Percentiles rank a stretch among this genome's conserved stretches.
These are phyloP conservation scores for Mycena albidolilacea DNA, from an alignment of 768 basidiomycete genomes.

Conservation along the genomic window DNA sequence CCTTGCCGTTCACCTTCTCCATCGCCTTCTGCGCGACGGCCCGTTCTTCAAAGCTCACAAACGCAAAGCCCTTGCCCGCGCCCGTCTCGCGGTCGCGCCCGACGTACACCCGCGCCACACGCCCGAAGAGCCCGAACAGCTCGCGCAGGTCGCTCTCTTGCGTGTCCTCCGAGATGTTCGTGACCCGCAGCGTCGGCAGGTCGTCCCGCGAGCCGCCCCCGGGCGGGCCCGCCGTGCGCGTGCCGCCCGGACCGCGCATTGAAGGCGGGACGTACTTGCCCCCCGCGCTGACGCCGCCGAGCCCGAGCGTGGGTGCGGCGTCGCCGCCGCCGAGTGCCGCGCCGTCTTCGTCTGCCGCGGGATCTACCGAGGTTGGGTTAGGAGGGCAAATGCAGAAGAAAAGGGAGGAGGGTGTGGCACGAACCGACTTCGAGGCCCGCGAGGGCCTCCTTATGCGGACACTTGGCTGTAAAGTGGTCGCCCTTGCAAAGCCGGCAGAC, in stretches of 20 bases:
- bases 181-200: slow-evolving; percentile 95
- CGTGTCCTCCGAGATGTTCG: slow-evolving; percentile 96
- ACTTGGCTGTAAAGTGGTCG: slow-evolving; percentile 97
- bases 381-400: neutral
- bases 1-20: slow-evolving; percentile 91
- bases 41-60: slow-evolving; percentile 94
- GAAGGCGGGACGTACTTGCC: slow-evolving; percentile 42
- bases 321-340: slow-evolving; percentile 55
- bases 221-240: slow-evolving; percentile 15
- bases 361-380: neutral
- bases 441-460: slow-evolving; percentile 97
- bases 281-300: slow-evolving; percentile 56
- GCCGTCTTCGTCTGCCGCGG: slow-evolving; percentile 41
- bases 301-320: slow-evolving; percentile 49
- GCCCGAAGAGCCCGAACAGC: slow-evolving; percentile 88
- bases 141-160: slow-evolving; percentile 95
- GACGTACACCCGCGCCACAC: slow-evolving; percentile 92
- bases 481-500: slow-evolving; percentile 95
- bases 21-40: slow-evolving; percentile 88
- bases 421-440: slow-evolving; percentile 79
- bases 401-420: slow-evolving; percentile 34
- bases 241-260: slow-evolving; percentile 16
- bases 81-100: slow-evolving; percentile 96
- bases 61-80: slow-evolving; percentile 96
- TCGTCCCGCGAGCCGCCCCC: slow-evolving; percentile 82